Evolutionary conservation across 441 rosid species (phyloP).

Genomic region (Theobroma grandiflorum): DNA sequence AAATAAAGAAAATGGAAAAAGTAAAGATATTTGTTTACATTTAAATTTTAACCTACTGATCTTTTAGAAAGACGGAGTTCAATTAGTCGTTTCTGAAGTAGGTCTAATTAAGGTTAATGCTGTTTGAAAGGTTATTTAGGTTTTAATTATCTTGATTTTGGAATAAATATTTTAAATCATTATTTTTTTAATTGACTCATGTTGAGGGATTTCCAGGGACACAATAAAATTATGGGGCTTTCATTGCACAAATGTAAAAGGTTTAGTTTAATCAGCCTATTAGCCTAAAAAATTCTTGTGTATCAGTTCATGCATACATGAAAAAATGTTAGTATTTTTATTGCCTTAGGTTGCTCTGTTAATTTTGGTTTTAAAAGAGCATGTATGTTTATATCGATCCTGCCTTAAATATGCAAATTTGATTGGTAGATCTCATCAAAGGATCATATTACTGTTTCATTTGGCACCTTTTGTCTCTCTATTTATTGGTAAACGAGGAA

Average conservation of each 20-base stretch:
- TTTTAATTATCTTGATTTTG: no score
- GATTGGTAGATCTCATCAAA: background rate
- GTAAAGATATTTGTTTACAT: background rate
- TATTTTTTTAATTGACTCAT: no score
- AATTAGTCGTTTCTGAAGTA: background rate
- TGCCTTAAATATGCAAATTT: background rate
- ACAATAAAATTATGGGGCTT: no score
- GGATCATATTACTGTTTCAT: background rate
- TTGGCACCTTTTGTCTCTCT: no score
- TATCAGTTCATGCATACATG: background rate
- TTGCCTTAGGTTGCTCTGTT: background rate
- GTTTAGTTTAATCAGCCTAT: no score
- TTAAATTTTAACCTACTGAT: background rate
- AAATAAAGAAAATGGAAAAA: slow-evolving; percentile 7
- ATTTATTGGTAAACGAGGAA: background rate
- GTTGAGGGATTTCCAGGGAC: no score
- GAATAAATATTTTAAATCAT: no score
- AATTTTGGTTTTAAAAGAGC: background rate
- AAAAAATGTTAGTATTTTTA: background rate
- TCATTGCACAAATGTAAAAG: no score
- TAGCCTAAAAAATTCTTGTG: background rate
- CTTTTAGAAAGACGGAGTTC: slow-evolving; percentile 2
- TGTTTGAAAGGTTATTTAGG: no score
- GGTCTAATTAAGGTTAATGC: background rate
- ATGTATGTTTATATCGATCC: background rate